Base-by-base conservation (phyloP, 2,329 filamentous ascomycete genomes). In the Xylariaceae sp. region DNA sequence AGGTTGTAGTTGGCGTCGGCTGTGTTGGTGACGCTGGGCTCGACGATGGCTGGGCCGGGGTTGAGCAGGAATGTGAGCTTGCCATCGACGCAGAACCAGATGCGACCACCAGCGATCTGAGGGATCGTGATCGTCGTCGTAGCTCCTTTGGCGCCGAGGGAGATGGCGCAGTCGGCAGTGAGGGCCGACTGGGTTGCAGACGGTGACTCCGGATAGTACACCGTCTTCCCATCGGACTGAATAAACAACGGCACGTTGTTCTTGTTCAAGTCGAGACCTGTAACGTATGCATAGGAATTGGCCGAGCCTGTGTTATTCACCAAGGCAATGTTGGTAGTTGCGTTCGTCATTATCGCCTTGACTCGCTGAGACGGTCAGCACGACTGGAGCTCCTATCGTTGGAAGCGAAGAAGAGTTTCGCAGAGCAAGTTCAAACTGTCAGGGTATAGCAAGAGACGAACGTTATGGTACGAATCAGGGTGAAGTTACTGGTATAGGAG, bases 51-150 rank as follows among this genome's bases (percentile, higher is more conserved):
- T 6, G 86, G 81, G 13, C 79, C 81, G 19, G 79, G 82, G 61
- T 90, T 90, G 39, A 89, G 62, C 11, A 78, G 68, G 63, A 90
- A 90, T 1, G 72, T 79, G 37, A 89, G 70, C 28, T 73, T 74
- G 34, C 65, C 65, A 51, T 76, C 76, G 44, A 78, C 68, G 42
- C 73, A 79, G 62, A 87, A 85, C 81, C 83, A 90, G 59, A 89
- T 78, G 39, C 86, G 76, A 2, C 78, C 85, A 17, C 84, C 85
- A 3, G 77, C 82, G 19, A 89, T 72, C 45, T 81, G 81, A 9
- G 86, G 86, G 46, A 89, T 79, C 1, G 76, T 81, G 18, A 86
- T 68, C 3, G 69, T 77, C 19, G 68, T 76, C 0, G 74, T 77
- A 33, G 70, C 66, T 6, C 85, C 85, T 0, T 81, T 71, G 0